Conservation (phyloP, 495 filamentous ascomycete genomes). For the Hypoxylon crocopeplum region DNA sequence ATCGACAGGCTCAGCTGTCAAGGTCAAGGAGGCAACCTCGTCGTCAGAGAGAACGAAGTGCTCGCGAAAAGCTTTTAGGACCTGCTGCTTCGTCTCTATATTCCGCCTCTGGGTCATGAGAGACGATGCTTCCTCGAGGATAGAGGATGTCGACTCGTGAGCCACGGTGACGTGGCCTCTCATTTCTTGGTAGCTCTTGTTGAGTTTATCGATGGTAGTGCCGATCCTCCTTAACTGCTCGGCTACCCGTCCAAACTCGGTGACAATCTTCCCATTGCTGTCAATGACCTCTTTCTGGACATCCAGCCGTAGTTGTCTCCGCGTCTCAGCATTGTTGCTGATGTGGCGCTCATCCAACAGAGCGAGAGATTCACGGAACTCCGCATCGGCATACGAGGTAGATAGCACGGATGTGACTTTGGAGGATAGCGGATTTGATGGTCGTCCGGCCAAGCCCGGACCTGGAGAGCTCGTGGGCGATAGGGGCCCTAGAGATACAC, state of each 20-base stretch:
- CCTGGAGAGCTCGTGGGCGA: conserved; percentile 23
- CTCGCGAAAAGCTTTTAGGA: conserved; percentile 81
- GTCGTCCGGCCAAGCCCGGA: conserved; percentile 12
- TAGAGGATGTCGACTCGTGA: conserved; percentile 73
- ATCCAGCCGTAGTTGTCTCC: conserved; percentile 81
- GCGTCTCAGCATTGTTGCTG: conserved; percentile 78
- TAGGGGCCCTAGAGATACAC: conserved; percentile 26
- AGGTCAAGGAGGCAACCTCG: conserved; percentile 74
- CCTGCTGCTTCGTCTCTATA: conserved; percentile 82
- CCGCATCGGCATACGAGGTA: conserved; percentile 88
- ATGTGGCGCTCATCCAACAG: conserved; percentile 75
- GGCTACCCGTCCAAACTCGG: conserved; percentile 89
- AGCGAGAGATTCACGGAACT: conserved; percentile 84
- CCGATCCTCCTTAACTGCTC: conserved; percentile 94
- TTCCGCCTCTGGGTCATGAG: conserved; percentile 78
- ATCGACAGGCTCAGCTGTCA: conserved; percentile 79
- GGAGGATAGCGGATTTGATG: conserved; percentile 66
- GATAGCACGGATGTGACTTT: conserved; percentile 87
- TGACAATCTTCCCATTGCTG: conserved; percentile 89
- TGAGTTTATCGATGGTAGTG: conserved; percentile 75
- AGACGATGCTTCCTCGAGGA: conserved; percentile 78
- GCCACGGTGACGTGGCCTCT: conserved; percentile 76
- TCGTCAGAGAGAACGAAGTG: conserved; percentile 87
- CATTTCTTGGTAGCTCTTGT: conserved; percentile 83
- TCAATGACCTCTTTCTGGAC: conserved; percentile 92